phyloP scores from a whole-genome alignment of 2,329 filamentous ascomycete species.

The Apiospora kogelbergensis region DNA sequence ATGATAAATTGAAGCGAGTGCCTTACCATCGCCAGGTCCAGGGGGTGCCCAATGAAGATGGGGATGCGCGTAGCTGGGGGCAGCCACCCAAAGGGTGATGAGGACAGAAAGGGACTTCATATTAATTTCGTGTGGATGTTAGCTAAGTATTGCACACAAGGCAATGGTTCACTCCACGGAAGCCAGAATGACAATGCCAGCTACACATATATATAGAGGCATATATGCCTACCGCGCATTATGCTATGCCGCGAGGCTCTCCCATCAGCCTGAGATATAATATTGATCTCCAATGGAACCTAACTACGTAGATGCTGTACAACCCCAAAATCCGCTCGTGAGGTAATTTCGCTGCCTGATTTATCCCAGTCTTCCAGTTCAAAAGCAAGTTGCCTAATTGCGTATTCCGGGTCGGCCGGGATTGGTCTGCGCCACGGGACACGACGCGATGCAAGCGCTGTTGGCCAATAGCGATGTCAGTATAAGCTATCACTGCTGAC shows the following conservation, averaged over 20 bases:
- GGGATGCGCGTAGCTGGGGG: neutral
- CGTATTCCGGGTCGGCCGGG: neutral
- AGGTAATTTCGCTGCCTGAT: neutral
- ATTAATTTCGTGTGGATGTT: too few species aligned
- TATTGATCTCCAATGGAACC: neutral
- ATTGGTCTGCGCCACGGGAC: neutral
- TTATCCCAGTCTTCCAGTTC: neutral
- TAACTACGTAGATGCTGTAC: neutral
- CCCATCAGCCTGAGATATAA: neutral
- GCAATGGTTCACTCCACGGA: neutral
- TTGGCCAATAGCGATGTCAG: neutral
- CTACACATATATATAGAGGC: neutral
- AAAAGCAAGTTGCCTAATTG: neutral
- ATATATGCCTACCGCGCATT: neutral
- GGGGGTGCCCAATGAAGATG: slow-evolving; percentile 2
- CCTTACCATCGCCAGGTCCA: slow-evolving; percentile 4
- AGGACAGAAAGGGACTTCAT: neutral
- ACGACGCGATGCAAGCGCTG: neutral
- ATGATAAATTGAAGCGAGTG: too few species aligned
- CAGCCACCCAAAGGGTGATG: neutral
- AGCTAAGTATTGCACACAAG: neutral
- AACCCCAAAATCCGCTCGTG: too few species aligned
- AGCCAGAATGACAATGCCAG: neutral
- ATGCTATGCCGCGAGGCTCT: neutral
- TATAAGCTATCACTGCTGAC: neutral